Conservation (phyloP, 148 eudicot genomes). For the Pharnaceum exiguum region DNA sequence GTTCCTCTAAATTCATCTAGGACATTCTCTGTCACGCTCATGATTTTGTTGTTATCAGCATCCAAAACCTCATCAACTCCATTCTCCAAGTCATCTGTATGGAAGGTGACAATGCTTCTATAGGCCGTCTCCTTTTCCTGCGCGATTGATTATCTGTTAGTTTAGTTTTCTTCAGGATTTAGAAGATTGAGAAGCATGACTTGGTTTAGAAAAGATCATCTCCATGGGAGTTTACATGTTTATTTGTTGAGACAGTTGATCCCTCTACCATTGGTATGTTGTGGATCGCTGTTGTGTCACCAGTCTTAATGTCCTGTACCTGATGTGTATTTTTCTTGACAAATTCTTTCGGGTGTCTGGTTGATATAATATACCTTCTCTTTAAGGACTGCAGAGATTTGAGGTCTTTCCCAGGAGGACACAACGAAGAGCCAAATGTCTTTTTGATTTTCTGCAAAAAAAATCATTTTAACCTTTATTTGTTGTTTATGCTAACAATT, state of each 20-base stretch:
- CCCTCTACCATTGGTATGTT: too few species aligned
- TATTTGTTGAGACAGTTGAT: too few species aligned
- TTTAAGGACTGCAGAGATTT: not conserved
- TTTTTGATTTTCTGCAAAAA: conserved; percentile 5
- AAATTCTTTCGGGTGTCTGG: not conserved
- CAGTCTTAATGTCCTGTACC: too few species aligned
- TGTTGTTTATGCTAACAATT: not conserved
- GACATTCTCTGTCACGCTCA: not conserved
- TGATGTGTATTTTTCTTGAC: too few species aligned
- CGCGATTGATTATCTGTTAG: not conserved
- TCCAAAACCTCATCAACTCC: not conserved
- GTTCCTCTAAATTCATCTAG: not conserved
- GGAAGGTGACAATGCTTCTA: not conserved
- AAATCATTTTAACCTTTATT: not conserved
- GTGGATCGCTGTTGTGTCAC: too few species aligned
- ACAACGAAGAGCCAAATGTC: not conserved
- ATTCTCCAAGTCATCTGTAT: conserved; percentile 2
- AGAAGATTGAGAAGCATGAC: not conserved
- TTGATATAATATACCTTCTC: conserved; percentile 3
- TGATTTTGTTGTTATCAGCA: not conserved
- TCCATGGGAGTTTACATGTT: not conserved
- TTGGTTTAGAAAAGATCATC: too few species aligned
- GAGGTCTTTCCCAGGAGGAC: not conserved
- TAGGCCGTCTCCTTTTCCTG: not conserved
- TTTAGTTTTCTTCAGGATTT: not conserved